Percentiles rank a stretch among this genome's conserved stretches.
phyloP scores from a whole-genome alignment of 352 stramenopile species.

The Phytophthora hibernalis region DNA sequence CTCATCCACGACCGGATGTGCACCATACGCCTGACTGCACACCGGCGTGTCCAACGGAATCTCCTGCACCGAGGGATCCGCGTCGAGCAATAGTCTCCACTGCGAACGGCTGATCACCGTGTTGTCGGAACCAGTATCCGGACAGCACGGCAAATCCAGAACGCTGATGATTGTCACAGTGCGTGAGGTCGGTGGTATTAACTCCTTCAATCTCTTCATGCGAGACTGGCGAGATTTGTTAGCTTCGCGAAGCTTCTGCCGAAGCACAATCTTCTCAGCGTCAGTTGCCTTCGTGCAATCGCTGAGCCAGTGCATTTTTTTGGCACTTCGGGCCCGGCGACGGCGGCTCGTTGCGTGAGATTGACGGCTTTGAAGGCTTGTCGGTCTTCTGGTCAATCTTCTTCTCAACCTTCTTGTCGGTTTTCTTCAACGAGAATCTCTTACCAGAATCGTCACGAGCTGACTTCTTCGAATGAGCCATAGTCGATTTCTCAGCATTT shows the following conservation, averaged over 20 bases:
- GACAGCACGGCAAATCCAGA: conserved; percentile 3
- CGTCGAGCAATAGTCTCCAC: background rate
- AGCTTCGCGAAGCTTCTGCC: conserved; percentile 2
- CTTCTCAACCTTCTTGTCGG: background rate
- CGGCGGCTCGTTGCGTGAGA: conserved; percentile 1
- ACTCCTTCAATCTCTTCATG: too few species aligned
- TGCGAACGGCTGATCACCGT: background rate
- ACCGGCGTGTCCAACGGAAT: background rate
- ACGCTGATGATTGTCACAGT: too few species aligned
- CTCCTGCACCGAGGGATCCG: background rate
- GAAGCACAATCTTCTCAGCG: background rate
- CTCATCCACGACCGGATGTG: background rate
- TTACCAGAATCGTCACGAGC: background rate
- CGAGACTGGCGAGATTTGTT: too few species aligned
- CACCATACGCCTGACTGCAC: background rate
- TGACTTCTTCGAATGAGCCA: background rate
- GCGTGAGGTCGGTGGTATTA: too few species aligned
- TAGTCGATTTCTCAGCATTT: background rate
- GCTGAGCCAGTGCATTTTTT: background rate
- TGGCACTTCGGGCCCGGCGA: conserved; percentile 14
- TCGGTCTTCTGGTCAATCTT: background rate
- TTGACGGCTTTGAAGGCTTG: background rate
- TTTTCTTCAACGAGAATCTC: background rate
- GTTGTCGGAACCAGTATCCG: background rate
- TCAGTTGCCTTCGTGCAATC: background rate